Percentiles rank a stretch among this genome's conserved stretches.
Evolutionary conservation across 805 yeast genomes (phyloP).

Genomic region (Zygosaccharomyces pseudorouxii): DNA sequence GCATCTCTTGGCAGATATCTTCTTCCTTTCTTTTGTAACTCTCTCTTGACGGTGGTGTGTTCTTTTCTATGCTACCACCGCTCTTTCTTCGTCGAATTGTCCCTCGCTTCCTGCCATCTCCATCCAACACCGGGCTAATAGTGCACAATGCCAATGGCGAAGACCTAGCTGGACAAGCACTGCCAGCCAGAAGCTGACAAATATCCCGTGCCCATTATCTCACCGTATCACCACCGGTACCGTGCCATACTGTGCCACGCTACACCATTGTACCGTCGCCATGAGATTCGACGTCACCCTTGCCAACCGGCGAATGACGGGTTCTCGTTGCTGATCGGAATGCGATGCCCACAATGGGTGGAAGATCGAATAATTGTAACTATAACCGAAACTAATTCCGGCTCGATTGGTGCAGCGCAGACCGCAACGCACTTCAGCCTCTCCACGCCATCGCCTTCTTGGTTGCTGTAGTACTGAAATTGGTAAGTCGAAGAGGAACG

Average conservation of each 20-base stretch:
- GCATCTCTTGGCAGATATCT: background rate
- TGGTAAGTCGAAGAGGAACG: slow-evolving; percentile 1
- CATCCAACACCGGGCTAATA: background rate
- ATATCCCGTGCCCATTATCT: too few relatives aligned
- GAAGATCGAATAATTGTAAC: too few relatives aligned
- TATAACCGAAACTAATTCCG: too few relatives aligned
- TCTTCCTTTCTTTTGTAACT: background rate
- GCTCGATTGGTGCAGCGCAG: too few relatives aligned
- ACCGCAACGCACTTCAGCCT: background rate
- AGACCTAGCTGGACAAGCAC: background rate
- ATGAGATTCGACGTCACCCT: too few relatives aligned
- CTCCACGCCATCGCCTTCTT: background rate
- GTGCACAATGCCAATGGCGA: background rate
- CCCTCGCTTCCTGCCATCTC: too few relatives aligned
- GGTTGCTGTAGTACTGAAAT: slow-evolving; percentile 4
- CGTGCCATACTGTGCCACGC: too few relatives aligned
- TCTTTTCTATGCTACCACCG: too few relatives aligned
- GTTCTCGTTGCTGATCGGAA: background rate
- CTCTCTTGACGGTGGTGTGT: background rate
- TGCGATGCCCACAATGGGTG: too few relatives aligned
- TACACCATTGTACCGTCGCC: too few relatives aligned
- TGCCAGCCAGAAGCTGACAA: background rate
- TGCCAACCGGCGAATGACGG: background rate
- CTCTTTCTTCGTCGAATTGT: too few relatives aligned
- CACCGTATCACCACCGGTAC: too few relatives aligned